Conservation (phyloP, 495 filamentous ascomycete species). For the Aspergillus affinis region DNA sequence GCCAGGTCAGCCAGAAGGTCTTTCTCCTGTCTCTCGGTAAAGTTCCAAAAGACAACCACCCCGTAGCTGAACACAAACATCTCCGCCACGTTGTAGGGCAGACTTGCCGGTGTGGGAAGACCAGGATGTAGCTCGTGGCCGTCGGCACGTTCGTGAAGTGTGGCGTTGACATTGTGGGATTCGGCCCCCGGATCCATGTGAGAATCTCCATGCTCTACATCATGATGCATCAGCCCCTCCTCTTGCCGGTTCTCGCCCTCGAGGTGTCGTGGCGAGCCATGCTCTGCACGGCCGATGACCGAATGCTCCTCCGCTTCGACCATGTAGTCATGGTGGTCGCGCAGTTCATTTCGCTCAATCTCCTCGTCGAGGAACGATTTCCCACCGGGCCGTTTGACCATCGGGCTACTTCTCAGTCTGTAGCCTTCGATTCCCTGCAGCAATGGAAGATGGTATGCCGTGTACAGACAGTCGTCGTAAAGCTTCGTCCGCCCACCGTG, state of each 20-base stretch:
- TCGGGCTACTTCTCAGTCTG: slow-evolving; percentile 81
- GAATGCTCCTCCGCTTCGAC: slow-evolving; percentile 54
- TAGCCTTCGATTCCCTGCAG: slow-evolving; percentile 84
- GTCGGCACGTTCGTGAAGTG: slow-evolving; percentile 3
- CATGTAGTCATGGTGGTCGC: slow-evolving; percentile 89
- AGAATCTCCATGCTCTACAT: neutral
- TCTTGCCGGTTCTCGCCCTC: neutral
- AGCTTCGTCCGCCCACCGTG: slow-evolving; percentile 95
- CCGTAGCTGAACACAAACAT: slow-evolving; percentile 99
- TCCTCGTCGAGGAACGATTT: slow-evolving; percentile 92
- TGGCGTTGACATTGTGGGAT: slow-evolving; percentile 11
- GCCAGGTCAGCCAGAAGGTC: slow-evolving; percentile 94
- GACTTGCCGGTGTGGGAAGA: slow-evolving; percentile 38
- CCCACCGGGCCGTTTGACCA: slow-evolving; percentile 87
- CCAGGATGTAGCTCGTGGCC: slow-evolving; percentile 15
- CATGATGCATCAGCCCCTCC: slow-evolving; percentile 2
- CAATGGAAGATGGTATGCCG: slow-evolving; percentile 89
- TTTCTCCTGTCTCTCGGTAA: slow-evolving; percentile 92
- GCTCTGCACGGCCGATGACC: slow-evolving; percentile 27
- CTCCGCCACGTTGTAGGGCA: slow-evolving; percentile 79
- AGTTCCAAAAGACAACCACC: slow-evolving; percentile 98
- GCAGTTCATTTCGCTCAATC: slow-evolving; percentile 88
- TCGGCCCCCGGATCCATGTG: neutral
- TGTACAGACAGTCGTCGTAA: slow-evolving; percentile 98
- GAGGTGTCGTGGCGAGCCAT: slow-evolving; percentile 16